These are phyloP conservation scores for Arthrobotrys iridis DNA, from an alignment of 2,329 filamentous ascomycete species.

Conservation along the genomic window DNA sequence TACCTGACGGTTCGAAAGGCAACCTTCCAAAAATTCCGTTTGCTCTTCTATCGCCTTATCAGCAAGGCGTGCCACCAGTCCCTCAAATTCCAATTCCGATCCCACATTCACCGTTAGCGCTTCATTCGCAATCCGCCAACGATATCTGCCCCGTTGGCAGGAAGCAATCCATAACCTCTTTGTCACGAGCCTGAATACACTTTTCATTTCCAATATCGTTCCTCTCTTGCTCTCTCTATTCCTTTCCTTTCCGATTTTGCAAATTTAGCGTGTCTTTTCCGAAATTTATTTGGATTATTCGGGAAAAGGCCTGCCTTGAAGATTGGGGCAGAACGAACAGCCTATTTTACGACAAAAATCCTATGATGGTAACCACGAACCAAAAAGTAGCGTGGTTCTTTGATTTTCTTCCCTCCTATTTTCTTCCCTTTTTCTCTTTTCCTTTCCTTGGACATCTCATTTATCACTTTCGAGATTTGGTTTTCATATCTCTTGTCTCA, in stretches of 20 bases:
- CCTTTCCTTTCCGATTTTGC: conserved; percentile 46
- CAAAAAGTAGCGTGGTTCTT: conserved; percentile 31
- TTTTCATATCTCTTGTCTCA: conserved; percentile 13
- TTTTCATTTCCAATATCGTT: conserved; percentile 2
- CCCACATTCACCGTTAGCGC: conserved; percentile 49
- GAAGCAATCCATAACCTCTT: conserved; percentile 43
- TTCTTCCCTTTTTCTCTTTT: conserved; percentile 10
- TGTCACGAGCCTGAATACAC: conserved; percentile 40
- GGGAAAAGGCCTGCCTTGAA: conserved; percentile 23
- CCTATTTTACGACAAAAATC: conserved; percentile 40
- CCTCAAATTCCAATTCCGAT: conserved; percentile 52
- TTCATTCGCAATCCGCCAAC: conserved; percentile 48
- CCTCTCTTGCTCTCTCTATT: conserved; percentile 2
- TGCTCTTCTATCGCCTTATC: conserved; percentile 31
- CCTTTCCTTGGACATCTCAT: neutral
- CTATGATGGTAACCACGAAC: conserved; percentile 43
- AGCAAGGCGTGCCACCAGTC: conserved; percentile 38
- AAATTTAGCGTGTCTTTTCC: conserved; percentile 49
- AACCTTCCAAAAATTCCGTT: conserved; percentile 41
- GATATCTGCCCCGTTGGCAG: conserved; percentile 34
- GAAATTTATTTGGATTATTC: conserved; percentile 2
- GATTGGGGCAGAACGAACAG: conserved; percentile 35
- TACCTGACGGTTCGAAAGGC: conserved; percentile 40
- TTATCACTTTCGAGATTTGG: conserved; percentile 12
- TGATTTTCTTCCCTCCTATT: conserved; percentile 1